Percentiles rank a stretch among this genome's conserved stretches.
These are phyloP conservation scores for Phyllostachys edulis DNA, from an alignment of 176 grass and related monocot species.

Conservation along the genomic window DNA sequence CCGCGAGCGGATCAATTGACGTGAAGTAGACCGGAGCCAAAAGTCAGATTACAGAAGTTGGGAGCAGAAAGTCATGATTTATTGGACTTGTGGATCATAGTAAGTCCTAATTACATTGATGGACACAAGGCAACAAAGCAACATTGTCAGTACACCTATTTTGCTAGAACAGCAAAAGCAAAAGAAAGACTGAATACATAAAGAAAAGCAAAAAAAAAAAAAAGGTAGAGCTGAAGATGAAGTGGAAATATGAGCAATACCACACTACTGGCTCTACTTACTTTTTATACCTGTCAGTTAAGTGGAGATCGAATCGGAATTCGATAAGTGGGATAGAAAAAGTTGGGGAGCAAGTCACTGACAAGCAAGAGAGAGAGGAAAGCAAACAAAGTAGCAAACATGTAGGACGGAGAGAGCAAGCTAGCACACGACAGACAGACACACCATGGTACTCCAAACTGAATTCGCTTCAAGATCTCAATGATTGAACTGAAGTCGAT, in stretches of 20 bases:
- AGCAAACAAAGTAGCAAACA: neutral
- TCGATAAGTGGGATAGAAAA: neutral
- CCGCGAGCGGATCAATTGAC: no score
- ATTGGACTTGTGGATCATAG: neutral
- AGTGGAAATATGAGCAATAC: slow-evolving; percentile 29
- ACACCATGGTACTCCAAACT: neutral
- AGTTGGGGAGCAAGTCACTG: neutral
- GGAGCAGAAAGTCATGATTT: neutral
- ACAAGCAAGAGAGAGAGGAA: neutral
- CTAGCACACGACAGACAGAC: neutral
- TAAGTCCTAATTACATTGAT: neutral
- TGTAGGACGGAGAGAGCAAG: neutral
- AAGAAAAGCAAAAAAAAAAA: neutral
- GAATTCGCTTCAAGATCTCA: neutral
- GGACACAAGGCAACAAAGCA: neutral
- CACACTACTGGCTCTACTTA: neutral
- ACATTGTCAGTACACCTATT: neutral
- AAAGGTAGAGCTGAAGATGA: neutral
- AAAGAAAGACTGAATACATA: neutral
- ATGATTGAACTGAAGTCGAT: neutral
- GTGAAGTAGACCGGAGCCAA: neutral
- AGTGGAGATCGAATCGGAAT: neutral
- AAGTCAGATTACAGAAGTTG: neutral
- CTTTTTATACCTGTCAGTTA: slow-evolving; percentile 7
- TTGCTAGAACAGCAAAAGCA: neutral